Evolutionary conservation across 495 filamentous ascomycete genomes (phyloP), one percentile per base, ranked within the genome.

Genomic region (Hypoxylon trugodes): DNA sequence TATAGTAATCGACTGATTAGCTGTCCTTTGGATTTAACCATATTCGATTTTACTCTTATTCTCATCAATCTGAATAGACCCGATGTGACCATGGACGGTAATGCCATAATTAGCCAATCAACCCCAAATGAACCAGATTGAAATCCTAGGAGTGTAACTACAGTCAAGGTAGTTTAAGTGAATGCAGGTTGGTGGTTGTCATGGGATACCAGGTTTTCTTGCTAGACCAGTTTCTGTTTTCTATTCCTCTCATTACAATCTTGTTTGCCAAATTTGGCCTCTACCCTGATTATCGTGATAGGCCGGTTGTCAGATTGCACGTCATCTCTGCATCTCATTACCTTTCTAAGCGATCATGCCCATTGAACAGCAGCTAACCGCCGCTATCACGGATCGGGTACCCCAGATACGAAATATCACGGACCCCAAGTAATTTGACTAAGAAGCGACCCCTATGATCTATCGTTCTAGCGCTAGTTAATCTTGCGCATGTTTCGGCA

Each of bases 211-310:
- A 59, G 55, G n/a, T n/a, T n/a, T n/a, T 33, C 59, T 42, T 64
- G 60, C 55, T 57, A 38, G 40, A 21, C 30, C 12, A 43, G 45
- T 32, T 61, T 38, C 64, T 60, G 54, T 28, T 26, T n/a, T n/a
- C n/a, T n/a, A n/a, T n/a, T n/a, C n/a, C n/a, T n/a, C n/a, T n/a
- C n/a, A n/a, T n/a, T n/a, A n/a, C n/a, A 28, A 55, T 62, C 26
- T 41, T 53, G 26, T 49, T 57, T 49, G 32, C 66, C 61, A 40
- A 45, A 45, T 52, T 15, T 19, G 55, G 62, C 15, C 35, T 61
- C 35, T 25, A 18, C 40, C 32, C 57, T 55, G 63, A 54, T 65
- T 53, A 65, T 66, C 61, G 61, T 69, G 66, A 72, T 72, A 69
- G 66, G 69, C 38, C 25, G 5, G 12, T 37, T 47, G 68, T 35